Evolutionary conservation across 2,329 filamentous ascomycete genomes (phyloP).

Genomic region (Pseudopyricularia cyperi): DNA sequence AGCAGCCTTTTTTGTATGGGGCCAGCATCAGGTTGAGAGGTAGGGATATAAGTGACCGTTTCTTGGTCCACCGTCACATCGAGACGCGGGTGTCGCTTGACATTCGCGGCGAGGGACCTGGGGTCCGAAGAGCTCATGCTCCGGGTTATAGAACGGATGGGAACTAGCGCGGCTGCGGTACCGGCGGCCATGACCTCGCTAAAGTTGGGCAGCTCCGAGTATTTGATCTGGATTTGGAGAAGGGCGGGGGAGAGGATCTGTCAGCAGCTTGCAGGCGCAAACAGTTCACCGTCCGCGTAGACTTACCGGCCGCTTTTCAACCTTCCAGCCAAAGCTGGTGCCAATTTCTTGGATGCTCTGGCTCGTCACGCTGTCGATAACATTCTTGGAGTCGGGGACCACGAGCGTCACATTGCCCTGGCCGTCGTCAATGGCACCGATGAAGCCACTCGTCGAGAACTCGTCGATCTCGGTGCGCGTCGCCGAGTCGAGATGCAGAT

Average conservation of each 20-base stretch:
- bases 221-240: conserved; percentile 40
- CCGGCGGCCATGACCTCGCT: conserved; percentile 83
- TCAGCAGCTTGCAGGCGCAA: neutral
- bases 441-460: conserved; percentile 89
- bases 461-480: conserved; percentile 81
- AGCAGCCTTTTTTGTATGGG: conserved; percentile 61
- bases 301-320: conserved; percentile 59
- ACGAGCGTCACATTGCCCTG: conserved; percentile 54
- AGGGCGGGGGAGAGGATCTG: neutral
- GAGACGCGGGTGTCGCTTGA: conserved; percentile 22
- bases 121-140: conserved; percentile 25
- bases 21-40: conserved; percentile 54
- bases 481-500: conserved; percentile 79
- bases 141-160: conserved; percentile 81
- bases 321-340: conserved; percentile 66
- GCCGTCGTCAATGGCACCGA: conserved; percentile 57
- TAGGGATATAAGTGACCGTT: conserved; percentile 41
- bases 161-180: conserved; percentile 82
- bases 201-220: conserved; percentile 39
- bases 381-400: conserved; percentile 75
- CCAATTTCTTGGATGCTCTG: conserved; percentile 68
- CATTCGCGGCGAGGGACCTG: conserved; percentile 22
- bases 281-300: neutral
- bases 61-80: conserved; percentile 27
- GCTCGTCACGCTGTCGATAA: conserved; percentile 78